Evolutionary conservation across 169 alveolate species (phyloP).

Genomic region (Eimeria necatrix): DNA sequence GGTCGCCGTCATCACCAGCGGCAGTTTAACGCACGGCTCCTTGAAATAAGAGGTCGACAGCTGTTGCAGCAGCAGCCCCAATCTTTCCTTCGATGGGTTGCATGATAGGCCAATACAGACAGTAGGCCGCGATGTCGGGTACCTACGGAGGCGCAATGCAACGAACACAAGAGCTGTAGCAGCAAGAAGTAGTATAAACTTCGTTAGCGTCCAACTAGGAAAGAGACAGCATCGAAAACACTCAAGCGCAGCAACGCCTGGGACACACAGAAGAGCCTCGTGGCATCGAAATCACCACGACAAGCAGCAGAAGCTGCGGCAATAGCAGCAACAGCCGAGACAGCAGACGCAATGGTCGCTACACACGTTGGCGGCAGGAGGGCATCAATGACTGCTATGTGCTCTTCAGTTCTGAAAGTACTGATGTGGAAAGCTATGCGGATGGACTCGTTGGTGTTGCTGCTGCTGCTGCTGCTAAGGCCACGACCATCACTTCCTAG

Average conservation of each 20-base stretch:
- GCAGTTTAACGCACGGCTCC: constrained; percentile 3
- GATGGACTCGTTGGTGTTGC: constrained; percentile 40
- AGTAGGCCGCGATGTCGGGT: background rate
- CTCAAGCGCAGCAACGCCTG: background rate
- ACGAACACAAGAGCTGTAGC: background rate
- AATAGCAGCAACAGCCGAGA: background rate
- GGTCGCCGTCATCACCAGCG: background rate
- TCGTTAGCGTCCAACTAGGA: background rate
- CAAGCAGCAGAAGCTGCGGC: background rate
- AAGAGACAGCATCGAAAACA: background rate
- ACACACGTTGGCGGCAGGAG: constrained; percentile 61
- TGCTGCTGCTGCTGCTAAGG: constrained; percentile 37
- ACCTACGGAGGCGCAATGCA: background rate
- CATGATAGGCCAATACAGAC: constrained; percentile 11
- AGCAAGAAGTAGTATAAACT: background rate
- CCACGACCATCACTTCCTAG: constrained; percentile 46
- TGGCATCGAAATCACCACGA: background rate
- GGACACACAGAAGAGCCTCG: background rate
- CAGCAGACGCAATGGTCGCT: constrained; percentile 28
- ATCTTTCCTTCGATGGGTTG: constrained; percentile 3
- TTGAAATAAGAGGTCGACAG: background rate
- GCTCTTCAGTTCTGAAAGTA: constrained; percentile 41
- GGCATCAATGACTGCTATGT: constrained; percentile 55
- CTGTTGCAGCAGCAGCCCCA: background rate
- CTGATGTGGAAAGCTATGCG: constrained; percentile 42